Percentiles rank a stretch among this genome's conserved stretches.
phyloP scores from a whole-genome alignment of 1,284 basidiomycete genomes.

The Cutaneotrichosporon spelunceum region DNA sequence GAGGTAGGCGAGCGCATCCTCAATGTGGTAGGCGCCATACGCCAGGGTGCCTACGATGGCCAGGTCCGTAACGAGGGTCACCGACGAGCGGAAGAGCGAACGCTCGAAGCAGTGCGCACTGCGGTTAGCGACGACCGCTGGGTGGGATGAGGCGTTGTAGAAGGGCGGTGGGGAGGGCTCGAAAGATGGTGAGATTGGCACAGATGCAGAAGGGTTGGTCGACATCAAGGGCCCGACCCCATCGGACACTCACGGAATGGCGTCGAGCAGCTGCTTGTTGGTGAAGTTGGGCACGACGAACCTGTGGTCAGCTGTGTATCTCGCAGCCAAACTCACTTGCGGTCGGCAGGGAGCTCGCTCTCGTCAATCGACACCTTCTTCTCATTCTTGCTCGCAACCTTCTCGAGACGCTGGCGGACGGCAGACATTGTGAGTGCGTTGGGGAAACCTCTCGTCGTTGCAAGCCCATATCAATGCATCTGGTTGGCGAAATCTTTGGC shows the following conservation, averaged over 20 bases:
- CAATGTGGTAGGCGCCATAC: conserved; percentile 67
- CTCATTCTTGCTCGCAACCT: conserved; percentile 1
- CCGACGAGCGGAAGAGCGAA: conserved; percentile 73
- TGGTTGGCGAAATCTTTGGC: background rate
- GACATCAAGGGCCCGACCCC: background rate
- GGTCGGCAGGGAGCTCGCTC: conserved; percentile 15
- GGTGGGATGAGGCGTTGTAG: background rate
- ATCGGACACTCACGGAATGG: conserved; percentile 60
- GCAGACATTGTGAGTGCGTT: conserved; percentile 14
- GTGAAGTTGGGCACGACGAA: conserved; percentile 51
- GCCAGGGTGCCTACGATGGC: conserved; percentile 66
- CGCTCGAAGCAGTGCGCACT: conserved; percentile 87
- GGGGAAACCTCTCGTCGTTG: background rate
- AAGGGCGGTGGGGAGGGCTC: too few relatives aligned
- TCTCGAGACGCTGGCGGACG: conserved; percentile 16
- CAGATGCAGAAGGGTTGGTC: background rate
- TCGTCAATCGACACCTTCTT: conserved; percentile 14
- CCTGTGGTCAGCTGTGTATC: conserved; percentile 20
- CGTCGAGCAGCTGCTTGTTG: conserved; percentile 62
- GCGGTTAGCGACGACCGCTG: conserved; percentile 3
- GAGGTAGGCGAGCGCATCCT: conserved; percentile 51
- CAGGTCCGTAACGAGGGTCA: conserved; percentile 77
- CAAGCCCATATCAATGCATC: background rate
- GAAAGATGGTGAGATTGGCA: too few relatives aligned
- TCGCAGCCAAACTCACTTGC: conserved; percentile 5